Evolutionary conservation across 495 filamentous ascomycete species (phyloP), one percentile per base, ranked within the genome.

Genomic region (Cercophora scortea): DNA sequence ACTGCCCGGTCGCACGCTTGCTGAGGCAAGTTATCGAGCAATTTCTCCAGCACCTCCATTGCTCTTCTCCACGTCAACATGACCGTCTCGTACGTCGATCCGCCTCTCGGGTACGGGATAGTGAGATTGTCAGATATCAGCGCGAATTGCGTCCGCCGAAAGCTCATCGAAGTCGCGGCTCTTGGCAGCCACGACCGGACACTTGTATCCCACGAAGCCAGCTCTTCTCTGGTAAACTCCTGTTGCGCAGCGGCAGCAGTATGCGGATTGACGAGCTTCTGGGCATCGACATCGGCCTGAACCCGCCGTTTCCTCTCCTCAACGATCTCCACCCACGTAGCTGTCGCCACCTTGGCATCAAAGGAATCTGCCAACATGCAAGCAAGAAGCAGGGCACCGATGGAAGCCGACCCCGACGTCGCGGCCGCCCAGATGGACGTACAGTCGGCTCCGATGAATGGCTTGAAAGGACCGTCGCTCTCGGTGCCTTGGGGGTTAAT

Each of bases 381-480:
- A 3, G 36, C 36, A 7, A 38, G 36, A 8, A 38, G 36, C 16
- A 40, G 47, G 34, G 41, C 47, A 15, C 40, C 33, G 8, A 49
- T 49, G 8, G 47, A 33, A 13, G 47, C 15, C 47, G 47, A 35
- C 34, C 33, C 39, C 13, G 47, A 40, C 10, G 47, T 49, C 10
- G 47, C 47, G 5, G 47, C 47, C 4, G 47, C 47, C 47, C 47
- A 49, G 33, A 49, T 49, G 16, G 47, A 49, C 8, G 47, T 49
- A 9, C 47, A 33, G 18, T 49, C 47, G 47, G 41, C 13, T 1
- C 47, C 47, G 25, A 25, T 25, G 5, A 25, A 25, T 25, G 25
- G 25, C 5, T 25, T 2, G 25, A 25, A 25, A 5, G 25, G 25
- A 25, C 25, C 25, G 25, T 25, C 25, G 5, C 25, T 25, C 25